Base-by-base conservation (phyloP, 306 rosid species). In the Pyrus pyrifolia region DNA sequence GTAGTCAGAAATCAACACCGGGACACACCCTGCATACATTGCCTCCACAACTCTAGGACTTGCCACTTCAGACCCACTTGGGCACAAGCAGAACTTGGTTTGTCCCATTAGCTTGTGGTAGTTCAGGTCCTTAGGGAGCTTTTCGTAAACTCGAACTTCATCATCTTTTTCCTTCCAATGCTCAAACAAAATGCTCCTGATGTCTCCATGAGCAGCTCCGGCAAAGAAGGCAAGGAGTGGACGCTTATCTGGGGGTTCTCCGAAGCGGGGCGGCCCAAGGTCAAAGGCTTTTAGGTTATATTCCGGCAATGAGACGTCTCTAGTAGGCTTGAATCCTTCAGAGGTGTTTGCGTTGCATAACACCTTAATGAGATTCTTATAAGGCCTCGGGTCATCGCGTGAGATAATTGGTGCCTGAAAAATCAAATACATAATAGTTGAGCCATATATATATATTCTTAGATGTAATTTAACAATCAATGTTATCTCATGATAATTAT, bases 41-140 rank as follows among this genome's bases (percentile, higher is more conserved):
- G 87, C 87, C 76, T 80, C 87, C 62, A 84, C 87, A 18, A 80
- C 75, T 70, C 82, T 80, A 22, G 84, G 87, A 80, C 84, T 84
- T 5, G 87, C 87, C 8, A 84, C 87, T 73, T 84, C 87, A 18
- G 79, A 73, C 10, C 87, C 87, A 84, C 87, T 84, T 3, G 87
- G 87, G 61, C 87, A 84, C 78, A 84, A 63, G 74, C 87, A 84
- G 25, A 80, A 84, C 77, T 80, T 80, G 53, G 84, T 31, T 44
- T 42, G 17, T 65, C 80, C 80, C 87, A 84, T 72, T 33, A 69
- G 11, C 60, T 76, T 61, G 80, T 75, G 74, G 72, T 84, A 77
- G 74, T 82, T 75, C 49, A 65, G 63, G 10, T 19, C n/a, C 33
- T 74, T 5, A 1, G 86, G 86, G 64, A 82, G 78, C 2, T 79